Percentiles rank a stretch among this genome's conserved stretches.
These are phyloP conservation scores for Fusarium oxysporum DNA, from an alignment of 2,329 filamentous ascomycete species.

Conservation along the genomic window DNA sequence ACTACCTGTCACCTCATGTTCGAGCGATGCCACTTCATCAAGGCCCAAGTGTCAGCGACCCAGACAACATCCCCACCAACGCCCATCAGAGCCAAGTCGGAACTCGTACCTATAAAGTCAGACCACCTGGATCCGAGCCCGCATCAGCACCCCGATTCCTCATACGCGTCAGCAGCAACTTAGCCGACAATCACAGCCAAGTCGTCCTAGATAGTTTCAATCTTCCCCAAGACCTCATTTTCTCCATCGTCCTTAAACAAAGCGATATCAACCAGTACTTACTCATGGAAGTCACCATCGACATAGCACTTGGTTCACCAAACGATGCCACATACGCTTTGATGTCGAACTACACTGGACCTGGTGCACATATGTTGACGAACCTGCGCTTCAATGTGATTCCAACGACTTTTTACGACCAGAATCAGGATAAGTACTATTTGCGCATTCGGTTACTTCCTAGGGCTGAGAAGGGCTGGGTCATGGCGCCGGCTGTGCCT, in stretches of 20 bases:
- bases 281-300: background rate
- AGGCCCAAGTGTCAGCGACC: background rate
- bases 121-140: background rate
- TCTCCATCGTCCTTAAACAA: background rate
- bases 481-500: background rate
- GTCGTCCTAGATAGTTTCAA: background rate
- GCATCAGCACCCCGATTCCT: background rate
- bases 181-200: background rate
- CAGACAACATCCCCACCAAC: background rate
- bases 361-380: background rate
- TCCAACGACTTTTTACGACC: background rate
- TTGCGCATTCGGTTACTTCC: background rate
- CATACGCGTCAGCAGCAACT: background rate
- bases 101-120: background rate
- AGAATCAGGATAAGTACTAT: background rate
- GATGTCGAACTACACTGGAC: slow-evolving; percentile 2
- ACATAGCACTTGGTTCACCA: accelerated
- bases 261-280: background rate
- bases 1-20: background rate
- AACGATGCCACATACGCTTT: background rate
- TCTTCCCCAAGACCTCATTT: background rate
- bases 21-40: background rate
- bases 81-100: no score
- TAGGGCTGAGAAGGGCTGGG: background rate
- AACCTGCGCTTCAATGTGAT: slow-evolving; percentile 8